Evolutionary conservation across 139 green algal genomes (phyloP), one percentile per base, ranked within the genome.

Genomic region (Tetradesmus obliquus): DNA sequence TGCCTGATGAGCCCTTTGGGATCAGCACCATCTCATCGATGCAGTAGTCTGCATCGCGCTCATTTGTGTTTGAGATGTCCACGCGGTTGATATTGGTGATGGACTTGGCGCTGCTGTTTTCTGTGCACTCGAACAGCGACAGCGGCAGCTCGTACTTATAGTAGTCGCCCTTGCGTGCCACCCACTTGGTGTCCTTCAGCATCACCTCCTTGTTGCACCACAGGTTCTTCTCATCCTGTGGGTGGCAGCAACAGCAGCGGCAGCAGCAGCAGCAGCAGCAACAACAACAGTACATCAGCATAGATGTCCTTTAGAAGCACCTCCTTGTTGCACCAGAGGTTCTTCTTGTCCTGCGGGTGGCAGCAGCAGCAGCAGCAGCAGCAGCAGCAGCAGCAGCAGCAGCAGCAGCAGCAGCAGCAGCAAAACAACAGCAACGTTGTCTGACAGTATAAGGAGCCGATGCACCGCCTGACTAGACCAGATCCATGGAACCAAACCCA

Each of bases 61-160:
- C 24, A 1, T 91, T 90, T 0, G 82, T n/a, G 90, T 94, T 94
- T 58, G 84, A 58, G 58, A 94, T 79, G 5, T 89, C 84, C 17
- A 94, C 54, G 10, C 76, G 74, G 45, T 87, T 84, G 6, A 87
- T 84, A 51, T 90, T 85, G 45, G 84, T 22, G 5, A 91, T 53
- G 20, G n/a, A 45, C 4, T 20, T 19, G 5, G 60, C 76, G 15
- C 55, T 58, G 45, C 57, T 58, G 22, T 72, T 22, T 4, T 76
- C 17, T 45, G 80, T 24, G 51, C 92, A 94, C 45, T 91, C 13
- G 32, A 93, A 94, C 19, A 83, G n/a, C 10, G 79, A 88, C 15
- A 94, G 82, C 3, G 92, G 89, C 53, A 94, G 20, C 20, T 79
- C 84, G 54, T 93, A 93, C 45, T 91, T 79, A 55, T 81, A 91